Conservation (phyloP, 192 early-diverging fungal genomes). For the Pilobolus umbonatus region DNA sequence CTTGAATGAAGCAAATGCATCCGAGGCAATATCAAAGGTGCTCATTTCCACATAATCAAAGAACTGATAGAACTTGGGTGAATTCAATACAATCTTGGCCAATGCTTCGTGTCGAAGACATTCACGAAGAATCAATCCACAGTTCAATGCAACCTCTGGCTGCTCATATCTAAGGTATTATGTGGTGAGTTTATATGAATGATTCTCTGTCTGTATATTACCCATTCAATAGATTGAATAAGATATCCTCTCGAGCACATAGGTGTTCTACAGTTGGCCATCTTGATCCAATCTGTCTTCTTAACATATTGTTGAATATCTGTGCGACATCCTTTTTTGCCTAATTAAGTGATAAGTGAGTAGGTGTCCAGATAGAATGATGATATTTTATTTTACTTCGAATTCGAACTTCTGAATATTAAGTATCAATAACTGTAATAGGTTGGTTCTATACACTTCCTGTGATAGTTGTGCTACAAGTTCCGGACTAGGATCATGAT, state of each 20-base stretch:
- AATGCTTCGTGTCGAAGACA: constrained; percentile 93
- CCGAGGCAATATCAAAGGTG: constrained; percentile 97
- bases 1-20: constrained; percentile 98
- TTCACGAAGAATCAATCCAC: constrained; percentile 96
- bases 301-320: constrained; percentile 95
- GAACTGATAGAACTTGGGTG: constrained; percentile 88
- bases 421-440: constrained; percentile 81
- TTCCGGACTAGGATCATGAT: constrained; percentile 82
- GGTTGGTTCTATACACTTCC: constrained; percentile 90
- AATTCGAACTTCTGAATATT: constrained; percentile 95
- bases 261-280: constrained; percentile 97
- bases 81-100: constrained; percentile 79
- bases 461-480: constrained; percentile 90
- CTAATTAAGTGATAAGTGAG: constrained; percentile 32
- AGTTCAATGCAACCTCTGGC: constrained; percentile 94
- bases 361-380: neutral
- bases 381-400: constrained; percentile 45
- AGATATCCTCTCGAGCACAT: constrained; percentile 73
- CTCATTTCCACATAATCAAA: constrained; percentile 94
- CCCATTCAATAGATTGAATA: constrained; percentile 80
- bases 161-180: constrained; percentile 72
- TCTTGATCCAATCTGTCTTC: constrained; percentile 90
- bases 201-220: constrained; percentile 21
- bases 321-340: constrained; percentile 96
- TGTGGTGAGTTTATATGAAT: neutral